Percentiles rank a stretch among this genome's conserved stretches.
Conservation (phyloP, 2,329 filamentous ascomycete species). For the Emmonsiellopsis sp. region DNA sequence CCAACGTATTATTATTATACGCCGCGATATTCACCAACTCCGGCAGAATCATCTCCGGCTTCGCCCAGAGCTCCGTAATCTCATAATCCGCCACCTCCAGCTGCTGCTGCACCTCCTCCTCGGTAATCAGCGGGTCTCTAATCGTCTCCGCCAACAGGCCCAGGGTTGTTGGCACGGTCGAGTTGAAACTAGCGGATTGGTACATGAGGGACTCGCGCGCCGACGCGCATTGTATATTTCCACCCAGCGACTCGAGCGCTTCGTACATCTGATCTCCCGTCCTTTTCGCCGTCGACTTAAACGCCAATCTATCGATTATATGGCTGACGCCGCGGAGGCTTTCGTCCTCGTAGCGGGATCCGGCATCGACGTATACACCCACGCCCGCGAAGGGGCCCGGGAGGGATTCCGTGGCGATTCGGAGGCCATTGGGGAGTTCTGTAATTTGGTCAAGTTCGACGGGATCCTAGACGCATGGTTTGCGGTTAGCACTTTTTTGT, state of each 20-base stretch:
- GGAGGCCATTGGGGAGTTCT: constrained; percentile 81
- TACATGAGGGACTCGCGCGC: constrained; percentile 97
- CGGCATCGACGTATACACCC: constrained; percentile 90
- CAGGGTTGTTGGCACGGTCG: constrained; percentile 71
- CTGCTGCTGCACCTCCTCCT: constrained; percentile 78
- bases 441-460: constrained; percentile 81
- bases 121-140: constrained; percentile 71
- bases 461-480: constrained; percentile 53
- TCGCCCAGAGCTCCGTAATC: constrained; percentile 94
- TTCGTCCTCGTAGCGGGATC: constrained; percentile 84
- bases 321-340: constrained; percentile 83
- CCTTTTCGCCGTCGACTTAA: constrained; percentile 70
- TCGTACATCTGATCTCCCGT: constrained; percentile 80
- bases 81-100: constrained; percentile 89
- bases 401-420: constrained; percentile 87
- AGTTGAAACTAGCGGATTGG: constrained; percentile 95
- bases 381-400: constrained; percentile 92
- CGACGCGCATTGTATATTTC: constrained; percentile 94
- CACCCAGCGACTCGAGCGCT: constrained; percentile 75
- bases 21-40: constrained; percentile 93
- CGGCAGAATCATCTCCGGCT: constrained; percentile 89
- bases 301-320: constrained; percentile 89
- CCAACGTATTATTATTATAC: constrained; percentile 91
- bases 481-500: neutral
- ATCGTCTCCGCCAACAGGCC: constrained; percentile 89